phyloP scores from a whole-genome alignment of 768 basidiomycete genomes.

The Mrakia frigida region DNA sequence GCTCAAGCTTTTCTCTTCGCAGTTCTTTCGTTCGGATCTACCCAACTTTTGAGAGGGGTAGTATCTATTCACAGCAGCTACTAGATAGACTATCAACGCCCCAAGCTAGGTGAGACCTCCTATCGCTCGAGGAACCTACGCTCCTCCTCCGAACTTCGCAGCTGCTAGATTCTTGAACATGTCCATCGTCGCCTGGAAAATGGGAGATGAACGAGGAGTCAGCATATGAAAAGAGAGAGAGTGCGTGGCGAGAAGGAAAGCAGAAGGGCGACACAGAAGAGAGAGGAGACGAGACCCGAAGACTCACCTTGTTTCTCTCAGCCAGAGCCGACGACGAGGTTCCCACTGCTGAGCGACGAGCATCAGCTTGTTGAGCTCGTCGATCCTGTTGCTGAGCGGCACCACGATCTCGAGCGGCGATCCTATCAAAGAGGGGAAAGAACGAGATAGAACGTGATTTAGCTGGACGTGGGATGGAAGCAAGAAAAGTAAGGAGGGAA shows the following conservation, averaged over 20 bases:
- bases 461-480: neutral
- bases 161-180: constrained; percentile 20
- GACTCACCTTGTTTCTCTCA: constrained; percentile 11
- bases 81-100: too few relatives aligned
- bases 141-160: constrained; percentile 8
- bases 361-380: constrained; percentile 19
- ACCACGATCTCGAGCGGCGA: constrained; percentile 26
- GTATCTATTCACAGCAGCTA: too few relatives aligned
- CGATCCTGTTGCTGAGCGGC: constrained; percentile 17
- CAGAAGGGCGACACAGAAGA: neutral
- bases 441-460: neutral
- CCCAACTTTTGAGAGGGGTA: too few relatives aligned
- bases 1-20: too few relatives aligned
- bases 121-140: too few relatives aligned
- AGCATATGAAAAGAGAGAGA: neutral
- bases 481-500: neutral
- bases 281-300: neutral
- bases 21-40: too few relatives aligned
- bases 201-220: too few relatives aligned
- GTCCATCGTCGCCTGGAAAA: constrained; percentile 7
- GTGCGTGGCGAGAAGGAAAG: neutral
- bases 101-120: too few relatives aligned
- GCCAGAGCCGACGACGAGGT: constrained; percentile 15
- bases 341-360: constrained; percentile 11
- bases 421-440: neutral